Conservation (phyloP, 257 asterid species). For the Cynanchum wilfordii region DNA sequence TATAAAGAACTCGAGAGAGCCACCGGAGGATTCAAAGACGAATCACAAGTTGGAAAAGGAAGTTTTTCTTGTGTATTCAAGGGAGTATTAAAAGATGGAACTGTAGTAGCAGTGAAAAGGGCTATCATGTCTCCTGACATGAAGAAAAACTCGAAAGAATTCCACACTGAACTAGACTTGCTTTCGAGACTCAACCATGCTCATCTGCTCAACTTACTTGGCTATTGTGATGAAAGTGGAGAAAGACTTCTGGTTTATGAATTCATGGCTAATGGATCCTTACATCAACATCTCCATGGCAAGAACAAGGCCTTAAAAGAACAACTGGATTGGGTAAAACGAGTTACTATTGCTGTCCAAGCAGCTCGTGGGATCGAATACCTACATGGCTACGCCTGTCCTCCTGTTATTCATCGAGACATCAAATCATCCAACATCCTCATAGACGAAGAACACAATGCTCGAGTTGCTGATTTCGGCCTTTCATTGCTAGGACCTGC, state of each 20-base stretch:
- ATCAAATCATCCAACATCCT: conserved; percentile 87
- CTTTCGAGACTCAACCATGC: conserved; percentile 86
- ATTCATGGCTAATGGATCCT: conserved; percentile 92
- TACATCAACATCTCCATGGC: conserved; percentile 72
- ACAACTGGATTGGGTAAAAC: conserved; percentile 75
- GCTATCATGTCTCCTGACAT: conserved; percentile 66
- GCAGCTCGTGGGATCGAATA: conserved; percentile 91
- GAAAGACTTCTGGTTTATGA: conserved; percentile 85
- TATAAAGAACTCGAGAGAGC: conserved; percentile 79
- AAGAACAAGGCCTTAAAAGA: conserved; percentile 41
- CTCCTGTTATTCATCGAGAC: conserved; percentile 91
- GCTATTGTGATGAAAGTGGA: conserved; percentile 83
- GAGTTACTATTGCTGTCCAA: conserved; percentile 88
- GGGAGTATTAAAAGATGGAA: conserved; percentile 76
- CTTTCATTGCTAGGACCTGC: conserved; percentile 81
- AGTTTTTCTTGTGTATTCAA: conserved; percentile 84
- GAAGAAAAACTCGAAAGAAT: conserved; percentile 77
- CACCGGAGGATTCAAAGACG: conserved; percentile 65
- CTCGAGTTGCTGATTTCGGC: conserved; percentile 90
- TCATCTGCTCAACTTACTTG: conserved; percentile 71
- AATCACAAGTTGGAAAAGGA: conserved; percentile 75
- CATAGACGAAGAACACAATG: conserved; percentile 90
- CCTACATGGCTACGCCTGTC: conserved; percentile 90
- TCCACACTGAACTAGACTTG: conserved; percentile 78
- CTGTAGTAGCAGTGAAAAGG: conserved; percentile 72